Base-by-base conservation (phyloP, 2,329 filamentous ascomycete genomes). In the Ophiostoma quercus region DNA sequence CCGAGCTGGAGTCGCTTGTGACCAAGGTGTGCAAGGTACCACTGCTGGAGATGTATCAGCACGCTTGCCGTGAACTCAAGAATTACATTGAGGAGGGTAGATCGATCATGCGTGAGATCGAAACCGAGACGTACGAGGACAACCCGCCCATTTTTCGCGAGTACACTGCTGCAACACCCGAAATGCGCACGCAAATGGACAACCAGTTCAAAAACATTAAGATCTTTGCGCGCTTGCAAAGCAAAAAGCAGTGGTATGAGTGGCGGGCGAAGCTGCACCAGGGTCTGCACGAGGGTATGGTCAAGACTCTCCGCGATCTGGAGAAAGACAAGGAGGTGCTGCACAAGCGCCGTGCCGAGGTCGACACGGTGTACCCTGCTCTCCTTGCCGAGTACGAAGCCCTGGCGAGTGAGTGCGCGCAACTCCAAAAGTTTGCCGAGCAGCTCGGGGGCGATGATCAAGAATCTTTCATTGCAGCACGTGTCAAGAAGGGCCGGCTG, bases 171-270 rank as follows among this genome's bases (percentile, higher is more conserved):
- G 94, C 94, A 34, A 87, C 91, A 0, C 87, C 92, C 0, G 92
- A 96, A 72, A 88, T 96, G 77, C 93, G 92, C 76, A 80, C 87
- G 3, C 84, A 96, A 68, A 96, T 99, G 89, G 94, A 99, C 80
- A 95, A 92, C 74, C 94, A 98, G 77, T 95, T 99, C 83, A 95
- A 96, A 79, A 97, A 98, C 76, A 91, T 97, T 79, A 98, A 97
- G 82, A 94, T 92, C 0, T 91, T 96, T 78, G 92, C 94, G 19
- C 87, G 95, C 34, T 84, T 97, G 16, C 83, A 94, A 68, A 97
- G 94, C 81, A 97, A 97, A 77, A 92, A 92, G 70, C 94, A 95
- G 83, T 99, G 95, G 95, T 99, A 99, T 78, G 91, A 94, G 76
- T 99, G 95, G 95, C 90, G 95, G 57, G 94, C 92, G 84, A 94